Percentiles rank a stretch among this genome's conserved stretches.
Conservation (phyloP, 352 stramenopile species). For the Peronospora belbahrii region DNA sequence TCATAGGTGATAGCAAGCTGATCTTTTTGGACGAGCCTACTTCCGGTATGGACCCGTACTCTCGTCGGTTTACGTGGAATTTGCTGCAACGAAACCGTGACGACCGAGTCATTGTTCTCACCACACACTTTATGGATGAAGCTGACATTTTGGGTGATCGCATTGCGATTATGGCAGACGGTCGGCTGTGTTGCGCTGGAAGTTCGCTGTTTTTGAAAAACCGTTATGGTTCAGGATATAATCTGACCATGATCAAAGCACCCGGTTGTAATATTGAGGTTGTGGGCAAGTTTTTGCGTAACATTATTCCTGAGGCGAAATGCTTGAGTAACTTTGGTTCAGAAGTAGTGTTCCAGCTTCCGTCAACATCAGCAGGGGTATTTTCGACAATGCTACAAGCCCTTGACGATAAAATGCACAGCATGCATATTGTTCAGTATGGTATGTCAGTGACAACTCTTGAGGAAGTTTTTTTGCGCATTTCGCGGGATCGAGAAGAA, state of each 20-base stretch:
- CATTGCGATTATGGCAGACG: constrained; percentile 92
- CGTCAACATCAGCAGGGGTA: constrained; percentile 51
- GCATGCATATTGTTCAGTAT: constrained; percentile 83
- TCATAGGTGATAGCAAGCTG: constrained; percentile 90
- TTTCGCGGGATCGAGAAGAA: constrained; percentile 43
- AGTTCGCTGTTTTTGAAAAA: constrained; percentile 92
- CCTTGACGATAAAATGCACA: constrained; percentile 45
- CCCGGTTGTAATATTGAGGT: constrained; percentile 27
- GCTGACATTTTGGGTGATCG: constrained; percentile 55
- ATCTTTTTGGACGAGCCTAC: constrained; percentile 92
- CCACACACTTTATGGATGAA: constrained; percentile 86
- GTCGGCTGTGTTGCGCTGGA: constrained; percentile 78
- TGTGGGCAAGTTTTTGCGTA: constrained; percentile 32
- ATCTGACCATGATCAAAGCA: constrained; percentile 55
- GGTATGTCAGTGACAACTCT: constrained; percentile 97
- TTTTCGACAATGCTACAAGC: constrained; percentile 91
- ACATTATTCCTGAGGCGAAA: constrained; percentile 55
- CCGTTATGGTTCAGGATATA: constrained; percentile 88
- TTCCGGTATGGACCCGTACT: constrained; percentile 93
- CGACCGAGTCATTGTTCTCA: constrained; percentile 80
- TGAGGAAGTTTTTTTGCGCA: constrained; percentile 96
- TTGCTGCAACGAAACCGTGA: constrained; percentile 78
- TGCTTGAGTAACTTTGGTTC: constrained; percentile 89
- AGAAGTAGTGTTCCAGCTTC: constrained; percentile 94
- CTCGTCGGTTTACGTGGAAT: constrained; percentile 91